A percentile compares a stretch with the other conserved stretches of the same genome.
Conservation (phyloP, 495 filamentous ascomycete genomes). For the Aspergillus carlsbadensis region DNA sequence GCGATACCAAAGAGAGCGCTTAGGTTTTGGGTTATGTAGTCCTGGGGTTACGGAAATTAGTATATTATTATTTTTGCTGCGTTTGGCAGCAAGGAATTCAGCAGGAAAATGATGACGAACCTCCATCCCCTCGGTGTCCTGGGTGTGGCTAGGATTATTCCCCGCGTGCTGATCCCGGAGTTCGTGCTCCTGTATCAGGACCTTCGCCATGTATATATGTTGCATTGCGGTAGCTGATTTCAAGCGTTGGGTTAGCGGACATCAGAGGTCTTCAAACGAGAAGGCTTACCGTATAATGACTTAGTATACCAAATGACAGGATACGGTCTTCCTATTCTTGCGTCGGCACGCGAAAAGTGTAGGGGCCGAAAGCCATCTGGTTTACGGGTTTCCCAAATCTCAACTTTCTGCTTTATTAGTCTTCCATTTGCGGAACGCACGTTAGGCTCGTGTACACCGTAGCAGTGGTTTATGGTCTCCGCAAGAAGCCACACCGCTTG, state of each 20-base stretch:
- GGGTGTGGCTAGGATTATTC: background rate
- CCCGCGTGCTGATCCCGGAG: conserved; percentile 2
- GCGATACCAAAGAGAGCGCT: conserved; percentile 41
- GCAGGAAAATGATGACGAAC: conserved; percentile 16
- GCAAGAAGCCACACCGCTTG: conserved; percentile 41
- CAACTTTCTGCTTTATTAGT: conserved; percentile 29
- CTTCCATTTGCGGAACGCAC: conserved; percentile 19
- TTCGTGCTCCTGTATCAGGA: conserved; percentile 27
- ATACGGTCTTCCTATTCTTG: conserved; percentile 33
- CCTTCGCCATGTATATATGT: conserved; percentile 42
- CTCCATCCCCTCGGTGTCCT: conserved; percentile 20
- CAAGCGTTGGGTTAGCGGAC: conserved; percentile 2
- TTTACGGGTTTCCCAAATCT: conserved; percentile 30
- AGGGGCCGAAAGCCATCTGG: conserved; percentile 37
- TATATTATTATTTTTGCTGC: background rate
- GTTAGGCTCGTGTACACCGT: conserved; percentile 24
- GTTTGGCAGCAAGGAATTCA: background rate
- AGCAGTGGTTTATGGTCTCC: conserved; percentile 41
- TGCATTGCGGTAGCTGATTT: conserved; percentile 37
- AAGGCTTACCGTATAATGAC: conserved; percentile 36
- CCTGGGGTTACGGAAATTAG: no score
- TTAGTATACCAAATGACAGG: conserved; percentile 40
- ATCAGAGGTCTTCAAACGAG: background rate
- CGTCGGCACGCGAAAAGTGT: conserved; percentile 33
- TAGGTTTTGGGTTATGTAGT: conserved; percentile 30